Evolutionary conservation across 2,329 filamentous ascomycete genomes (phyloP), one percentile per base, ranked within the genome.

Genomic region (Pseudogymnoascus sp.): DNA sequence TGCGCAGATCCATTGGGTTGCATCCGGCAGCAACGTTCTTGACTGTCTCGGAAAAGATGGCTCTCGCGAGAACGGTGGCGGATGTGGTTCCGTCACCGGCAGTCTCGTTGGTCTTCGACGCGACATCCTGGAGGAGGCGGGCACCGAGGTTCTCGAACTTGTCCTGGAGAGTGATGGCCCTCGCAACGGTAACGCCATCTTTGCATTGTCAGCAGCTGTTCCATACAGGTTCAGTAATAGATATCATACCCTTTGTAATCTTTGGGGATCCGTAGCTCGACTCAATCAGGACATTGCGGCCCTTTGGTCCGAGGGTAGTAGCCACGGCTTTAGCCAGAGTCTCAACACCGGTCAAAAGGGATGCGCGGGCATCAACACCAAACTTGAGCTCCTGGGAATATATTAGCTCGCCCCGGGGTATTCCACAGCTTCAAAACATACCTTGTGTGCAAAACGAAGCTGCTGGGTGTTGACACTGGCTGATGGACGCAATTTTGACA

Each of bases 61-160:
- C 90, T 71, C 92, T 91, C 71, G 92, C 94, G 69, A 99, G 91
- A 69, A 97, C 94, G 67, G 94, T 99, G 68, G 94, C 94, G 68
- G 92, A 96, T 68, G 94, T 99, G 72, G 94, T 99, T 79, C 94
- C 94, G 77, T 99, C 94, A 88, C 94, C 94, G 69, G 94, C 94
- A 71, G 92, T 88, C 81, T 99, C 94, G 83, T 99, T 99, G 75
- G 94, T 99, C 88, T 99, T 99, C 74, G 91, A 94, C 72, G 94
- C 94, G 70, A 99, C 94, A 78, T 99, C 94, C 81, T 97, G 92
- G 70, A 99, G 86, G 69, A 99, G 87, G 74, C 91, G 90, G 73
- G 94, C 94, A 77, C 94, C 94, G 71, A 99, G 90, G 84, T 99
- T 99, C 82, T 99, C 94, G 79, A 97, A 99, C 81, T 97, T 97